Evolutionary conservation across 352 stramenopile species (phyloP).

Genomic region (Phytophthora aleatoria): DNA sequence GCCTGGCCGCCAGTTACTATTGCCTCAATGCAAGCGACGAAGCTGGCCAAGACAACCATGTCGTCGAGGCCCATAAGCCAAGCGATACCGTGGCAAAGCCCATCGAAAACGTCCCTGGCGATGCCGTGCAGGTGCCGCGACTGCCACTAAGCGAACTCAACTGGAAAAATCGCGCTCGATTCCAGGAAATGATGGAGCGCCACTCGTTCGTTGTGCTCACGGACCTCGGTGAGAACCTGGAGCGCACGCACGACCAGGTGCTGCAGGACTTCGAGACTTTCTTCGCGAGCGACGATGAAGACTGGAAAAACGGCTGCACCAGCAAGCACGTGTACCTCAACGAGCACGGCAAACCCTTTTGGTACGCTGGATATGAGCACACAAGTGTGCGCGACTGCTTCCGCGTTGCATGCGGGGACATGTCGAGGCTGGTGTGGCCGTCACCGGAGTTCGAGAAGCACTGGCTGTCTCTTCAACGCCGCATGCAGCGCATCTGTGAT

Average conservation of each 20-base stretch:
- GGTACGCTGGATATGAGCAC: conserved; percentile 67
- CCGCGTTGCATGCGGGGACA: conserved; percentile 56
- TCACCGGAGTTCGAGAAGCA: conserved; percentile 43
- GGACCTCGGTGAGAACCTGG: conserved; percentile 47
- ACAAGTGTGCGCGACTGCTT: conserved; percentile 67
- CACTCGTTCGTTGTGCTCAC: conserved; percentile 71
- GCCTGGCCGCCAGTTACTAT: conserved; percentile 38
- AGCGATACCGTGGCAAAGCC: conserved; percentile 6
- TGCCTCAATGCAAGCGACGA: conserved; percentile 30
- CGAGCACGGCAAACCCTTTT: conserved; percentile 62
- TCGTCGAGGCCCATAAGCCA: neutral
- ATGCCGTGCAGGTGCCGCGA: conserved; percentile 38
- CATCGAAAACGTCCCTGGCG: neutral
- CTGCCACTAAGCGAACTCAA: conserved; percentile 49
- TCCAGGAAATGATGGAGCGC: conserved; percentile 57
- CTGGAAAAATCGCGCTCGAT: conserved; percentile 51
- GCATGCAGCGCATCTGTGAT: conserved; percentile 60
- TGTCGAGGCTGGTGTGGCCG: conserved; percentile 53
- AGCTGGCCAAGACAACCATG: neutral
- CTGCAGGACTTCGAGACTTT: conserved; percentile 49
- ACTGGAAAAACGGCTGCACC: conserved; percentile 48
- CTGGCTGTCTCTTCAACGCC: conserved; percentile 47
- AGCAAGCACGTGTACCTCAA: conserved; percentile 66
- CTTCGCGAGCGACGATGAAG: conserved; percentile 46
- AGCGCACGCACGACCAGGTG: conserved; percentile 42